Conservation (phyloP, 495 filamentous ascomycete genomes). For the Penicillium argentinense region DNA sequence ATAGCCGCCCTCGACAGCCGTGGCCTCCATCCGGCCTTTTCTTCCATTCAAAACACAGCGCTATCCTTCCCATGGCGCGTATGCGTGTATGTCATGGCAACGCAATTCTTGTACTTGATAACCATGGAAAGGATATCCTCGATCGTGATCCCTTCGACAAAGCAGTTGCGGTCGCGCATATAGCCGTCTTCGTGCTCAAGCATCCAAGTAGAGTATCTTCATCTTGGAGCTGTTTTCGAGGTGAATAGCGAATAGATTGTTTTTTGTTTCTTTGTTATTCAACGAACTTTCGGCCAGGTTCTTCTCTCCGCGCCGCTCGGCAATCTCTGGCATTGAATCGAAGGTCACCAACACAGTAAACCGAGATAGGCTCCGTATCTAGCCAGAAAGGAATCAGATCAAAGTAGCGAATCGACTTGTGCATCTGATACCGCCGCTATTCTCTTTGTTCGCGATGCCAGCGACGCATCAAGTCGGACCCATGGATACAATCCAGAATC, state of each 20-base stretch:
- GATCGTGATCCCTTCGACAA: slow-evolving; percentile 56
- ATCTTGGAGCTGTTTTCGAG: slow-evolving; percentile 44
- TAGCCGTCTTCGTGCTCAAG: slow-evolving; percentile 58
- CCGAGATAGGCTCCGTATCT: slow-evolving; percentile 16
- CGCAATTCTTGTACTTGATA: slow-evolving; percentile 42
- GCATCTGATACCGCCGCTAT: slow-evolving; percentile 46
- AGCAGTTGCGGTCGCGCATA: slow-evolving; percentile 54
- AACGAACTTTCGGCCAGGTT: slow-evolving; percentile 22
- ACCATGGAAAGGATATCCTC: slow-evolving; percentile 58
- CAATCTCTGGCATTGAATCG: slow-evolving; percentile 28
- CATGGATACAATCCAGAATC: slow-evolving; percentile 57
- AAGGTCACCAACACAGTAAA: slow-evolving; percentile 25
- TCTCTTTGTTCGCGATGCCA: slow-evolving; percentile 58
- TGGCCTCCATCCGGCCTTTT: too few relatives aligned
- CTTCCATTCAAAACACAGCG: too few relatives aligned
- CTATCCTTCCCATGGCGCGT: slow-evolving; percentile 29
- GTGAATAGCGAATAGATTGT: slow-evolving; percentile 47
- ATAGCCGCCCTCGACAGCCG: too few relatives aligned
- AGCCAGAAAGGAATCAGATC: slow-evolving; percentile 32
- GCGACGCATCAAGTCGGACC: slow-evolving; percentile 58
- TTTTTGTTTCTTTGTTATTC: slow-evolving; percentile 15
- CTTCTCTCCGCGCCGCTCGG: slow-evolving; percentile 20
- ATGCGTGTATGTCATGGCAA: slow-evolving; percentile 26
- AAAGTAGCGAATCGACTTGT: slow-evolving; percentile 30
- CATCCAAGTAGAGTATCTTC: slow-evolving; percentile 52